Percentiles rank a stretch among this genome's conserved stretches.
phyloP scores from a whole-genome alignment of 331 rosid species.

The Acacia pycnantha region DNA sequence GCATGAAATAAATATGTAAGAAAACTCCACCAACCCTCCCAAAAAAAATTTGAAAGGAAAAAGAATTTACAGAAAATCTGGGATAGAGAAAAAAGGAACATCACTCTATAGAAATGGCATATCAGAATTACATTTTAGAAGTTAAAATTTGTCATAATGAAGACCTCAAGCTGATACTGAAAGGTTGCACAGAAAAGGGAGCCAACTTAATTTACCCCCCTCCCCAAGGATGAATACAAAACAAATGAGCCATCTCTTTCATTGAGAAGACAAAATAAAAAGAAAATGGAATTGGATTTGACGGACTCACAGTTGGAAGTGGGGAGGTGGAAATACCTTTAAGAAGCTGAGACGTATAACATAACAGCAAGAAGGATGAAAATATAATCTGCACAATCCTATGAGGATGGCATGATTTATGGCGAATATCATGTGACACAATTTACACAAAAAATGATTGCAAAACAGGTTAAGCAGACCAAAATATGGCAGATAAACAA shows the following conservation, averaged over 20 bases:
- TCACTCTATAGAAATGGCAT: not conserved
- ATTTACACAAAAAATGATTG: not conserved
- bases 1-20: not conserved
- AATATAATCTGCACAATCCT: not conserved
- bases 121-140: not conserved
- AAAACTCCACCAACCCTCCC: not conserved
- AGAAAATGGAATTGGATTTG: not conserved
- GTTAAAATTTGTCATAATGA: not conserved
- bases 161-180: constrained; percentile 12
- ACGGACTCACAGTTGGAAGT: not conserved
- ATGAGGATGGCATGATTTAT: not conserved
- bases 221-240: not conserved
- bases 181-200: not conserved
- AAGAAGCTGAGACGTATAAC: not conserved
- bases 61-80: constrained; percentile 2
- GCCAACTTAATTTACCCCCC: not conserved
- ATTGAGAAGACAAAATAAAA: not conserved
- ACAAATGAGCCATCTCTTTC: not conserved
- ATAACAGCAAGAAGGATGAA: constrained; percentile 5
- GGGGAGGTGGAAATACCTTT: not conserved
- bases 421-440: not conserved
- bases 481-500: constrained; percentile 8
- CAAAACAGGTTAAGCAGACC: constrained; percentile 14
- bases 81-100: not conserved
- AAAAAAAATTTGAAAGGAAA: not conserved